phyloP scores from a whole-genome alignment of 2,329 filamentous ascomycete genomes.

The Trichophyton simii region DNA sequence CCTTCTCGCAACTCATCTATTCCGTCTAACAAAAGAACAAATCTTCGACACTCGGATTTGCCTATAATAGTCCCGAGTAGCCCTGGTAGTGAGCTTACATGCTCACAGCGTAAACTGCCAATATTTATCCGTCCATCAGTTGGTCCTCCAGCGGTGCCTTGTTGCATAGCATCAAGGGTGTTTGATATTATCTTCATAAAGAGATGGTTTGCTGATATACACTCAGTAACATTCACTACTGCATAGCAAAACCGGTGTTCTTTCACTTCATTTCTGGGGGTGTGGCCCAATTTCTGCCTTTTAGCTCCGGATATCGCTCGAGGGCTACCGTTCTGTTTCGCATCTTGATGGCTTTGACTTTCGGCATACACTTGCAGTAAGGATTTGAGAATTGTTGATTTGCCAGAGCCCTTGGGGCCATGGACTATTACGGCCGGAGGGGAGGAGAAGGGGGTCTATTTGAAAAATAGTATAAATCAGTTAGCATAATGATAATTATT shows the following conservation, averaged over 20 bases:
- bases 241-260: constrained; percentile 22
- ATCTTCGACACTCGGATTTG: constrained; percentile 35
- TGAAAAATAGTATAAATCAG: not conserved
- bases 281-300: not conserved
- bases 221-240: constrained; percentile 33
- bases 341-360: constrained; percentile 12
- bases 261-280: not conserved
- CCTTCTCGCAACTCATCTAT: constrained; percentile 76
- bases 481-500: not conserved
- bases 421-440: constrained; percentile 66
- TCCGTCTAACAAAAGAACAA: constrained; percentile 76
- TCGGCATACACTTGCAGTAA: constrained; percentile 48
- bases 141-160: not conserved
- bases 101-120: constrained; percentile 57
- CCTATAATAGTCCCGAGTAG: constrained; percentile 45
- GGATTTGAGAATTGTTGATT: constrained; percentile 56
- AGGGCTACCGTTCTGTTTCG: not conserved
- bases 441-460: constrained; percentile 43
- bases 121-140: constrained; percentile 30
- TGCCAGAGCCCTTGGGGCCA: constrained; percentile 77
- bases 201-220: constrained; percentile 35
- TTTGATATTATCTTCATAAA: constrained; percentile 35
- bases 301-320: not conserved
- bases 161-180: constrained; percentile 25
- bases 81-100: constrained; percentile 61